Evolutionary conservation across 441 rosid genomes (phyloP), one percentile per base, ranked within the genome.

Genomic region (Pelargonium cotyledonis): DNA sequence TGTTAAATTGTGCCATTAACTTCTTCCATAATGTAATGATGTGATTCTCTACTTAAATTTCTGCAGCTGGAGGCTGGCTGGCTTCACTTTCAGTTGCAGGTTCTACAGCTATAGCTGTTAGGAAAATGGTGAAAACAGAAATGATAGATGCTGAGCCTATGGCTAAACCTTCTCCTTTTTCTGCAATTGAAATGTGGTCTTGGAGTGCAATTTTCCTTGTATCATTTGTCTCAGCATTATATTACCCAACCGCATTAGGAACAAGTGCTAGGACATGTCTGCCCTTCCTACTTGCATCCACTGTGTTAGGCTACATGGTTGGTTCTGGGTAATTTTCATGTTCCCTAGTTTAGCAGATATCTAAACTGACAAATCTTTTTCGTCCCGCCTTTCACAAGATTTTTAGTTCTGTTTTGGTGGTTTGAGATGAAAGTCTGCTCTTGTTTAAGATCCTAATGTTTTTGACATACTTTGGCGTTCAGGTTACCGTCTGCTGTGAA

Each of bases 21-120:
- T 57, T 57, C 11, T 57, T 57, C 23, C 26, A 16, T 57, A 70
- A 29, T 58, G 68, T 41, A 44, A 43, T 58, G 43, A 4, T 0
- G 26, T 19, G 26, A 29, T 68, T 6, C 19, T 63, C 7, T 71
- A 65, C 72, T 15, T 75, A 23, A 3, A 58, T 74, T 58, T 4
- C 73, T 79, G 75, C 83, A 94, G 99, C 84, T 43, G 94, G 88
- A 71, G 99, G 97, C 29, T 94, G 99, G 99, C 70, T 94, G 70
- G 97, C 99, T 66, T 87, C 99, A 47, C 94, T 91, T 70, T 87
- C 89, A 73, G 97, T 89, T 44, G 97, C 96, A 0, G 97, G 97
- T 5, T 91, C 78, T 71, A 85, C 96, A 29, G 99, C 97, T 6
- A 86, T 94, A 68, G 75, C 92, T 3, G 87, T 94, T 72, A 91